A percentile compares a stretch with the other conserved stretches of the same genome.
phyloP scores from a whole-genome alignment of 2,329 filamentous ascomycete genomes.

The Penicillium expansum region DNA sequence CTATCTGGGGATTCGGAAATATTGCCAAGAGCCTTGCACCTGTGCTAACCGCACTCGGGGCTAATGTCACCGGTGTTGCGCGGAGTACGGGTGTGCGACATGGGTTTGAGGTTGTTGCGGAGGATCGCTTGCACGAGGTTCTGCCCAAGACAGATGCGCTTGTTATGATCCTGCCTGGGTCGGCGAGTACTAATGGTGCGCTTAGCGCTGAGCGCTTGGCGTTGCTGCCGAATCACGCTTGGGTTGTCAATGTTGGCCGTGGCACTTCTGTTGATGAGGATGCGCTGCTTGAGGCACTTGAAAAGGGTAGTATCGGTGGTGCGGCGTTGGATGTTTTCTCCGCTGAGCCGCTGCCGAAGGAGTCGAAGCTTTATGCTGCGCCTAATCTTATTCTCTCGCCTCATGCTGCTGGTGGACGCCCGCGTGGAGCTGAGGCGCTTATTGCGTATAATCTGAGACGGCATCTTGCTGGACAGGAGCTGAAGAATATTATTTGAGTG shows the following conservation, averaged over 20 bases:
- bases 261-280: conserved; percentile 24
- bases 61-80: conserved; percentile 59
- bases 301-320: conserved; percentile 21
- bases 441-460: conserved; percentile 61
- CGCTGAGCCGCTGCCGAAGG: conserved; percentile 20
- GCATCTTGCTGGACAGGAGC: conserved; percentile 57
- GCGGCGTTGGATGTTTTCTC: conserved; percentile 26
- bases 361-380: conserved; percentile 22
- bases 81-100: conserved; percentile 56
- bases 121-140: conserved; percentile 54
- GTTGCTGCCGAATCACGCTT: conserved; percentile 53
- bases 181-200: conserved; percentile 55
- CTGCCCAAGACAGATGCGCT: conserved; percentile 60
- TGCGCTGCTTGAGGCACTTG: conserved; percentile 20
- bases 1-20: conserved; percentile 66
- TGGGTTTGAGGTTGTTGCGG: conserved; percentile 57
- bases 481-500: conserved; percentile 51
- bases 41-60: conserved; percentile 54
- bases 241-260: conserved; percentile 25
- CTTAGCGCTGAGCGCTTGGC: conserved; percentile 55
- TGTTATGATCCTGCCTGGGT: conserved; percentile 65
- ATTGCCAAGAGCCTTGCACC: conserved; percentile 62
- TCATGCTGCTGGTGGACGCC: conserved; percentile 41
- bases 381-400: conserved; percentile 24
- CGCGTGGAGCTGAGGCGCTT: conserved; percentile 54